Percentiles rank a stretch among this genome's conserved stretches.
These are phyloP conservation scores for Candida oleophila DNA, from an alignment of 805 yeast genomes.

Conservation along the genomic window DNA sequence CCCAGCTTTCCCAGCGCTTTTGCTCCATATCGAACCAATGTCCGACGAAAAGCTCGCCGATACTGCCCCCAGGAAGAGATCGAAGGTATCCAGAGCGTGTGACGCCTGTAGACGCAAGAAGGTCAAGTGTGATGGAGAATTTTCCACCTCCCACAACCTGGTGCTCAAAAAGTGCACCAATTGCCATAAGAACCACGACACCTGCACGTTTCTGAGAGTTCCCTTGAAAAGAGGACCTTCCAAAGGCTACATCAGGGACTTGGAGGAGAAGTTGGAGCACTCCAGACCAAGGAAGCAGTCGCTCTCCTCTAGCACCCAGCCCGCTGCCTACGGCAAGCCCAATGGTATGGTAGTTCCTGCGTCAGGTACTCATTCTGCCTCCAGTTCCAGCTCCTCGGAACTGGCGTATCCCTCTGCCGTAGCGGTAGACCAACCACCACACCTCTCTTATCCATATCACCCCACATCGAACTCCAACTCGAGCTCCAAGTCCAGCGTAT, in stretches of 20 bases:
- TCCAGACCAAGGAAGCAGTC: slow-evolving; percentile 2
- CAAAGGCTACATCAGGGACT: slow-evolving; percentile 60
- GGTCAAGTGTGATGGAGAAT: slow-evolving; percentile 66
- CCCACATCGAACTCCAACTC: slow-evolving; percentile 1
- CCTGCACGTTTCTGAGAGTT: slow-evolving; percentile 65
- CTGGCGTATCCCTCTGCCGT: neutral
- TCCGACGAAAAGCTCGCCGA: neutral
- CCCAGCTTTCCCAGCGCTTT: neutral
- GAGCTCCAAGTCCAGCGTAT: neutral
- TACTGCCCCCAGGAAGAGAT: slow-evolving; percentile 47
- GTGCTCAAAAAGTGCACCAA: slow-evolving; percentile 59
- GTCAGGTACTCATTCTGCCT: neutral
- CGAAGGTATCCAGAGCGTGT: slow-evolving; percentile 79
- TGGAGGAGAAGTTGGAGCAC: slow-evolving; percentile 34
- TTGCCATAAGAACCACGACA: slow-evolving; percentile 59
- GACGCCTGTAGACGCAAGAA: slow-evolving; percentile 78
- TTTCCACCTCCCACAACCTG: slow-evolving; percentile 41
- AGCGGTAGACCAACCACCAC: neutral
- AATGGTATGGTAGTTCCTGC: too few relatives aligned
- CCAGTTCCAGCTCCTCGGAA: neutral
- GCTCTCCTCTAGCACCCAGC: too few relatives aligned
- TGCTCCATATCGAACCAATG: neutral
- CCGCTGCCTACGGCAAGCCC: too few relatives aligned
- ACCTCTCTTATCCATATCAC: neutral
- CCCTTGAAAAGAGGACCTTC: slow-evolving; percentile 81